Evolutionary conservation across 495 filamentous ascomycete genomes (phyloP).

Genomic region (Aspergillus cavernicola): DNA sequence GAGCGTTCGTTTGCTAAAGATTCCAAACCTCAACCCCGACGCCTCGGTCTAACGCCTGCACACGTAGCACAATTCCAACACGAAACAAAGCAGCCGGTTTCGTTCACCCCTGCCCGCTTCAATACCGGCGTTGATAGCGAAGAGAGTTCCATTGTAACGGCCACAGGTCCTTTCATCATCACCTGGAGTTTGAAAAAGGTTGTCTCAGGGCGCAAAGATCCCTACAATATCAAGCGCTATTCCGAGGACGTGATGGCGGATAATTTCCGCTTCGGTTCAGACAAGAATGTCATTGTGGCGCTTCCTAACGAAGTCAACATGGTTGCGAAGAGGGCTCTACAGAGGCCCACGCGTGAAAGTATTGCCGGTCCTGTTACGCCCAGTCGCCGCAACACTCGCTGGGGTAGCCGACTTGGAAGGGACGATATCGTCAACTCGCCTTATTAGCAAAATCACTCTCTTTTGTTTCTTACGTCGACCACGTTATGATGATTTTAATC

Average conservation of each 20-base stretch:
- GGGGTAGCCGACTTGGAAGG: slow-evolving; percentile 56
- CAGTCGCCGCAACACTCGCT: slow-evolving; percentile 42
- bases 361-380: slow-evolving; percentile 67
- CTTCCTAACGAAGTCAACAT: slow-evolving; percentile 97
- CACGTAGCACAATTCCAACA: slow-evolving; percentile 97
- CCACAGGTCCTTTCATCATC: slow-evolving; percentile 95
- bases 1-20: slow-evolving; percentile 91
- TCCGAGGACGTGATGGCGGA: slow-evolving; percentile 95
- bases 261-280: slow-evolving; percentile 94
- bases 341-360: slow-evolving; percentile 87
- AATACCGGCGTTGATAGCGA: slow-evolving; percentile 78
- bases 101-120: slow-evolving; percentile 89
- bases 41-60: slow-evolving; percentile 77
- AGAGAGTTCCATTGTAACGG: slow-evolving; percentile 92
- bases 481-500: slow-evolving; percentile 13
- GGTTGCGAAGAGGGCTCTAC: slow-evolving; percentile 80
- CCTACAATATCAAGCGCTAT: slow-evolving; percentile 95
- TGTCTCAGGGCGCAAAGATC: slow-evolving; percentile 69
- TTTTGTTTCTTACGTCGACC: neutral
- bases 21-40: slow-evolving; percentile 86
- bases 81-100: slow-evolving; percentile 80
- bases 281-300: slow-evolving; percentile 97
- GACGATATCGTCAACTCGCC: slow-evolving; percentile 84
- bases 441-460: slow-evolving; percentile 48
- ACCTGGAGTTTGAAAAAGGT: slow-evolving; percentile 95